These are phyloP conservation scores for Komagataella mondaviorum DNA, from an alignment of 805 yeast species.

Conservation along the genomic window DNA sequence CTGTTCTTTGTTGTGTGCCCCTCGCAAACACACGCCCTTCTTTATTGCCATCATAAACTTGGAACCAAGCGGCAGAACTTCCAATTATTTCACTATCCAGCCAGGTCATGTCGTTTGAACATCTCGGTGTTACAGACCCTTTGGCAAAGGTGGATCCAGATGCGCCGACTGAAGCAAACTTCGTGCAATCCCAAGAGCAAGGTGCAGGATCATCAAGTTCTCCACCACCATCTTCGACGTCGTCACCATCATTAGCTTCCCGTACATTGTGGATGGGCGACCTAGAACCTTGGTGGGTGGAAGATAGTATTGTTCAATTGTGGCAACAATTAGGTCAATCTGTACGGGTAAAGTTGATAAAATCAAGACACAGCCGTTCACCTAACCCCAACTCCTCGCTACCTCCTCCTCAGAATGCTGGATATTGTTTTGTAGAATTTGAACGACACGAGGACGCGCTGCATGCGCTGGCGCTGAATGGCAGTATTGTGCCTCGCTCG, in stretches of 20 bases:
- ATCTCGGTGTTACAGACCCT: slow-evolving; percentile 3
- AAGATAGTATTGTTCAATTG: slow-evolving; percentile 39
- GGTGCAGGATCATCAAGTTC: not conserved
- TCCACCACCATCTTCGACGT: slow-evolving; percentile 28
- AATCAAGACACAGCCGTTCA: slow-evolving; percentile 7
- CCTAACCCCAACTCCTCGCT: slow-evolving; percentile 22
- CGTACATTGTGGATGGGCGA: slow-evolving; percentile 86
- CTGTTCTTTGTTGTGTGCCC: not conserved
- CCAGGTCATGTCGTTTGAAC: slow-evolving; percentile 1
- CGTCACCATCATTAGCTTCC: slow-evolving; percentile 39
- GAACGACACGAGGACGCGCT: slow-evolving; percentile 57
- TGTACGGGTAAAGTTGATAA: slow-evolving; percentile 57
- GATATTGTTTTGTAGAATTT: slow-evolving; percentile 73
- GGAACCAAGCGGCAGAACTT: not conserved
- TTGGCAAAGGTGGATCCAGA: not conserved
- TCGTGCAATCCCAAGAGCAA: not conserved
- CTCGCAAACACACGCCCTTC: not conserved
- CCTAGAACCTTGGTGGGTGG: slow-evolving; percentile 70
- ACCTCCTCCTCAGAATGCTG: slow-evolving; percentile 25
- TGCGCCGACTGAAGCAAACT: not conserved
- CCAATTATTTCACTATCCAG: not conserved
- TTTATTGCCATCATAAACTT: not conserved
- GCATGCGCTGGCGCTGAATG: slow-evolving; percentile 53
- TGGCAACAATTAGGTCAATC: slow-evolving; percentile 44
- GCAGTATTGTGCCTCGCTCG: slow-evolving; percentile 46